A percentile compares a stretch with the other conserved stretches of the same genome.
phyloP scores from a whole-genome alignment of 148 eudicot genomes.

The Pharnaceum exiguum region DNA sequence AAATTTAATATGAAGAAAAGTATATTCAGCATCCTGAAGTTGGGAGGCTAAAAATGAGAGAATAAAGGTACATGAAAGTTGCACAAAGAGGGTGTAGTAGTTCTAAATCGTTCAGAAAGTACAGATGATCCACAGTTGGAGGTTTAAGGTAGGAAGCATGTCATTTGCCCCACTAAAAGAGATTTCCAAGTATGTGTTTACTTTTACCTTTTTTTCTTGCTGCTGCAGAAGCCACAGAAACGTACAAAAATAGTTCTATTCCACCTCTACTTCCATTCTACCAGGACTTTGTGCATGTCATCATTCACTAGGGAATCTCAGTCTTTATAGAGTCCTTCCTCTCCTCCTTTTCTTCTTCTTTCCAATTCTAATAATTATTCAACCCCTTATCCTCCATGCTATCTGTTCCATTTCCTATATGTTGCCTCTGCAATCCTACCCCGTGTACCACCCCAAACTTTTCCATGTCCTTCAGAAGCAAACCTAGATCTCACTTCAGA shows the following conservation, averaged over 20 bases:
- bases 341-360: slow-evolving; percentile 34
- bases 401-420: slow-evolving; percentile 16
- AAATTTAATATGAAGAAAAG: not conserved
- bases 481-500: slow-evolving; percentile 16
- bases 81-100: slow-evolving; percentile 23
- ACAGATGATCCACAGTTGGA: slow-evolving; percentile 29
- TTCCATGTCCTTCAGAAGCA: slow-evolving; percentile 22
- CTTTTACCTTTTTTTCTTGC: slow-evolving; percentile 7
- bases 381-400: slow-evolving; percentile 35
- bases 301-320: slow-evolving; percentile 70
- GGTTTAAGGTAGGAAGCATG: slow-evolving; percentile 42
- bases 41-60: slow-evolving; percentile 20
- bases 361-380: slow-evolving; percentile 50
- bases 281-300: slow-evolving; percentile 36
- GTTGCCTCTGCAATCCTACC: slow-evolving; percentile 28
- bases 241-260: slow-evolving; percentile 1
- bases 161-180: slow-evolving; percentile 41
- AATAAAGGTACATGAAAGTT: too few species aligned
- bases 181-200: slow-evolving; percentile 10
- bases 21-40: not conserved
- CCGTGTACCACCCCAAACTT: slow-evolving; percentile 19
- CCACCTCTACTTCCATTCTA: not conserved
- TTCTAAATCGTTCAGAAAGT: slow-evolving; percentile 48
- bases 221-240: slow-evolving; percentile 13
- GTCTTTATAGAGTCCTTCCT: slow-evolving; percentile 29